phyloP scores from a whole-genome alignment of 805 yeast species.

The Kodamaea neixiangensis region DNA sequence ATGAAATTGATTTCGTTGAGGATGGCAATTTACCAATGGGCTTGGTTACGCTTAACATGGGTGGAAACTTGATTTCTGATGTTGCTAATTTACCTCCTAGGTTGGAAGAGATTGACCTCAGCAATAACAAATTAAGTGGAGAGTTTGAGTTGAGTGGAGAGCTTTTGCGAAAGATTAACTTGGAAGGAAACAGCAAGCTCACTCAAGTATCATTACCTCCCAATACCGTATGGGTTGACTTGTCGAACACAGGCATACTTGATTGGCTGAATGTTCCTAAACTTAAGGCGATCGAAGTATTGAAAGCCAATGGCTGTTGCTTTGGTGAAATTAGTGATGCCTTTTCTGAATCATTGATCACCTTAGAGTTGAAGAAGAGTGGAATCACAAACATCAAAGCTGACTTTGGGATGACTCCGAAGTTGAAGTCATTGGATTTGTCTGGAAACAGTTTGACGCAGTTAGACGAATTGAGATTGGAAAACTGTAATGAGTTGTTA shows the following conservation, averaged over 20 bases:
- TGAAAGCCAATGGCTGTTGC: slow-evolving; percentile 1
- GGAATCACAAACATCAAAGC: not conserved
- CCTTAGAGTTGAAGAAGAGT: slow-evolving; percentile 3
- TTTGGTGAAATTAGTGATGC: not conserved
- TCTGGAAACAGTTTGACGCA: slow-evolving; percentile 4
- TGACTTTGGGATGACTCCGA: not conserved
- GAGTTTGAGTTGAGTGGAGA: not conserved
- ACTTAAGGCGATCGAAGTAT: not conserved
- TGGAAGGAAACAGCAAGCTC: not conserved
- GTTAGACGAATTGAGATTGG: slow-evolving; percentile 5
- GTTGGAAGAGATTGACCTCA: not conserved
- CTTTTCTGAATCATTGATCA: not conserved
- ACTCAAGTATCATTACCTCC: not conserved
- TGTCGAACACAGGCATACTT: slow-evolving; percentile 1
- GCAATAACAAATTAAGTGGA: slow-evolving; percentile 4
- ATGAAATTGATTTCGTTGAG: slow-evolving; percentile 6
- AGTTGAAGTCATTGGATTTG: not conserved
- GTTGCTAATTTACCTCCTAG: slow-evolving; percentile 2
- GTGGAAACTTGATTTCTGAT: not conserved
- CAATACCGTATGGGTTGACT: not conserved
- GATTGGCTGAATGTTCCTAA: not conserved
- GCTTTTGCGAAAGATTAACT: not conserved
- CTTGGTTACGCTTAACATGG: not conserved
- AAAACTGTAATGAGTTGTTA: slow-evolving; percentile 3
- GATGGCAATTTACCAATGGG: not conserved